Evolutionary conservation across 2,329 filamentous ascomycete genomes (phyloP).

Genomic region (Aspergillus sergii): DNA sequence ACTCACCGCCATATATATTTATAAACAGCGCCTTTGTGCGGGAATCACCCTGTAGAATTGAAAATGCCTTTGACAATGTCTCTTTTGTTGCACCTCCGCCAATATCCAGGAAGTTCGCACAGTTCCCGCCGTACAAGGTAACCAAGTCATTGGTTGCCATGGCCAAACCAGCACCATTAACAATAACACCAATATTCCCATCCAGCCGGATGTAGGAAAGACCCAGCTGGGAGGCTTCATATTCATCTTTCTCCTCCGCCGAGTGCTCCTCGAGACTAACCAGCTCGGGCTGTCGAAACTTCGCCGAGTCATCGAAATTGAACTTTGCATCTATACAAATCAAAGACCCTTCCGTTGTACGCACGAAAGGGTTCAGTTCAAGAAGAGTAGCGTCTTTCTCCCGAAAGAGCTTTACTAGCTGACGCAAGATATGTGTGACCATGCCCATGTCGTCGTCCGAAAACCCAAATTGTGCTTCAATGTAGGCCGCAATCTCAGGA

Average conservation of each 20-base stretch:
- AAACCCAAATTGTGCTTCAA: slow-evolving; percentile 29
- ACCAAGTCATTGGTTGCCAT: slow-evolving; percentile 41
- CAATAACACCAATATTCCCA: slow-evolving; percentile 37
- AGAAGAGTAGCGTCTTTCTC: slow-evolving; percentile 52
- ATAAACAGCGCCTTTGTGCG: slow-evolving; percentile 50
- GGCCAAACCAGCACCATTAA: slow-evolving; percentile 39
- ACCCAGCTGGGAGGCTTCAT: slow-evolving; percentile 39
- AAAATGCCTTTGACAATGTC: slow-evolving; percentile 32
- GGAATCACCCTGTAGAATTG: slow-evolving; percentile 27
- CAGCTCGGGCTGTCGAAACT: slow-evolving; percentile 44
- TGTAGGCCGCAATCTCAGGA: slow-evolving; percentile 23
- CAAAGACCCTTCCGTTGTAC: slow-evolving; percentile 32
- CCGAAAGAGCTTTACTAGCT: slow-evolving; percentile 41
- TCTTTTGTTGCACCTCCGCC: slow-evolving; percentile 33
- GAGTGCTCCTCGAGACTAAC: slow-evolving; percentile 42
- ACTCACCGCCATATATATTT: slow-evolving; percentile 53
- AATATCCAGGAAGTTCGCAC: slow-evolving; percentile 38
- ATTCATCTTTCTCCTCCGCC: slow-evolving; percentile 34
- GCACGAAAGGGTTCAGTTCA: slow-evolving; percentile 45
- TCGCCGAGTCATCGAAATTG: slow-evolving; percentile 53
- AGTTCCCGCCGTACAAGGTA: slow-evolving; percentile 27
- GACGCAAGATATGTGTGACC: slow-evolving; percentile 34
- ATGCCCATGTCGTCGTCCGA: slow-evolving; percentile 26
- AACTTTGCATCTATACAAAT: slow-evolving; percentile 46
- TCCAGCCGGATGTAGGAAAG: slow-evolving; percentile 35